phyloP scores from a whole-genome alignment of 345 rosid species.

The Garcia nutans region DNA sequence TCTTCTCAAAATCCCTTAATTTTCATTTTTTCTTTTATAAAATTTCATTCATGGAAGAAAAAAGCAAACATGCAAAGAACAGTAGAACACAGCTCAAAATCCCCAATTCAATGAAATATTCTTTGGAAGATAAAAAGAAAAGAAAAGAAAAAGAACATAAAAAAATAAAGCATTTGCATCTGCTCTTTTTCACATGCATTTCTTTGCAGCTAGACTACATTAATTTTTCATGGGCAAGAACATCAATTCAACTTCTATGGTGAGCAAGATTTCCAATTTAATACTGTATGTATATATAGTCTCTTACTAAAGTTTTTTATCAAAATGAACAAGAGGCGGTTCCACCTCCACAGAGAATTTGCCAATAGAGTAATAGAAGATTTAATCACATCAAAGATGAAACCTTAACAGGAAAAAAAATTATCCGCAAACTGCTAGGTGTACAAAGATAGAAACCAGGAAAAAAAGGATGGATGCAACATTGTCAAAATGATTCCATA shows the following conservation, averaged over 20 bases:
- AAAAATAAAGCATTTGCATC: too few species aligned
- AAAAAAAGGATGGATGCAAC: neutral
- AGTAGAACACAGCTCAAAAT: neutral
- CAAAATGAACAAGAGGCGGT: neutral
- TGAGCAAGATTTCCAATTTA: neutral
- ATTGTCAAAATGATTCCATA: neutral
- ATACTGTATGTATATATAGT: neutral
- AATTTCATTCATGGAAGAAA: too few species aligned
- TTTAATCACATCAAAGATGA: neutral
- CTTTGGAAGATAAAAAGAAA: too few species aligned
- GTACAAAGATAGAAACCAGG: slow-evolving; percentile 9
- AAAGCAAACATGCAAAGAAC: neutral
- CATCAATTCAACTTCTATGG: neutral
- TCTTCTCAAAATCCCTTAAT: neutral
- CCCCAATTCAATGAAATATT: neutral
- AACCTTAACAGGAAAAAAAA: neutral
- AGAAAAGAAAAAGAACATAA: too few species aligned
- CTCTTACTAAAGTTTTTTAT: neutral
- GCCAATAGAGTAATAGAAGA: neutral
- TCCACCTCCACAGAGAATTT: neutral
- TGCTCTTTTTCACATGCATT: neutral
- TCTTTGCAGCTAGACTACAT: neutral
- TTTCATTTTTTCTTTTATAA: neutral
- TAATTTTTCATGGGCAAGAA: neutral
- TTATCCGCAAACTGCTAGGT: neutral